Percentiles rank a stretch among this genome's conserved stretches.
These are phyloP conservation scores for Leptographium procerum DNA, from an alignment of 2,329 filamentous ascomycete genomes.

Conservation along the genomic window DNA sequence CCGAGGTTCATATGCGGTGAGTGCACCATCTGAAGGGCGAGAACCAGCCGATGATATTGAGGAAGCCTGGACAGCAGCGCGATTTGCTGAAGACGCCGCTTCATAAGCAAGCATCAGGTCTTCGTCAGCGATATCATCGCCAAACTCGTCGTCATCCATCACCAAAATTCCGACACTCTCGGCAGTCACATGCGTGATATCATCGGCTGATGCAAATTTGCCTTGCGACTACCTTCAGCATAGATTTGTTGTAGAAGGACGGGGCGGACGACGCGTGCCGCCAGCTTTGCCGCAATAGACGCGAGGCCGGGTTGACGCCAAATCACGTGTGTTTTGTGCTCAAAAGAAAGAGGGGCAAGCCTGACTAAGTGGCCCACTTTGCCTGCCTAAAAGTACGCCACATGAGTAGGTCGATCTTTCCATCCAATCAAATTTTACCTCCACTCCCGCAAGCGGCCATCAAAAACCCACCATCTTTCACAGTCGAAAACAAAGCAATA, in stretches of 20 bases:
- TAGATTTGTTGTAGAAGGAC: background rate
- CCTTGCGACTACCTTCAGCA: background rate
- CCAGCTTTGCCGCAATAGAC: background rate
- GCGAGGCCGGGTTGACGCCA: background rate
- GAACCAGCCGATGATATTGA: background rate
- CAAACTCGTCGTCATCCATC: slow-evolving; percentile 49
- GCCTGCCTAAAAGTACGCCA: background rate
- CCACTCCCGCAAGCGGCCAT: background rate
- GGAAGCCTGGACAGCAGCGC: background rate
- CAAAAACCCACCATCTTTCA: background rate
- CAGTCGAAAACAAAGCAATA: background rate
- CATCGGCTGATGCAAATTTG: background rate
- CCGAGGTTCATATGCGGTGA: background rate
- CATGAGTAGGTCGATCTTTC: background rate
- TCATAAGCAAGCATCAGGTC: slow-evolving; percentile 48
- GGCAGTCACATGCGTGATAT: background rate
- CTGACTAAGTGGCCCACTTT: background rate
- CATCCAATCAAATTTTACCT: background rate
- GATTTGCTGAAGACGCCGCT: slow-evolving; percentile 8
- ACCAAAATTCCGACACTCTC: background rate
- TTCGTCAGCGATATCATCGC: slow-evolving; percentile 53
- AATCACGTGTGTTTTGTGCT: background rate
- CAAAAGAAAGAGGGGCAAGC: background rate
- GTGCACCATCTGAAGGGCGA: background rate
- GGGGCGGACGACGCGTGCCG: background rate